Evolutionary conservation across 805 yeast genomes (phyloP), one percentile per base, ranked within the genome.

Genomic region (Wickerhamiella bombiphila): DNA sequence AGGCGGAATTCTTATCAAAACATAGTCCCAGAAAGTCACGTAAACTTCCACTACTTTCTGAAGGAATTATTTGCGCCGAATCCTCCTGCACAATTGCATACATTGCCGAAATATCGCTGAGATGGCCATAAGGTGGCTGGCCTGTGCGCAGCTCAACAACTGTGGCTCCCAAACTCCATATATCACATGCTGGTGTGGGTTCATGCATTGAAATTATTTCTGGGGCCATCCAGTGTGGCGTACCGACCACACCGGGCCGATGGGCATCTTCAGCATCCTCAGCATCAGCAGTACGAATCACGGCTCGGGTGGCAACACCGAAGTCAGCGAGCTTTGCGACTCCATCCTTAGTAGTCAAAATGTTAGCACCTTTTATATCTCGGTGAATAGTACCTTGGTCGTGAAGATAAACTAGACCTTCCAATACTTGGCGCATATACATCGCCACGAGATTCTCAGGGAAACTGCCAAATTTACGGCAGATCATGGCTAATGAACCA

Each of bases 151-250:
- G 63, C 55, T 91, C 98, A 2, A 88, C 72, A 3, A 86, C 70
- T 0, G 97, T 88, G n/a, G 96, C 93, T 2, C 97, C 98, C 20
- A 91, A 58, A 5, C 94, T 80, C 97, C 68, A 63, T 5, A 63
- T 54, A 59, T 91, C 98, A 2, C 94, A 81, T 2, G 93, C 79
- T 0, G 88, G 73, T 7, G 93, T 76, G 1, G 88, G 79, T 17
- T 44, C 50, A 50, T 78, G 80, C 48, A 83, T 75, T 30, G 76
- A 65, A 3, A 91, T 80, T 2, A 93, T 75, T 53, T 91, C 98
- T 0, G 98, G 98, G 0, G 98, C 96, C 95, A 91, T 86, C 97
- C 97, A 91, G 54, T 88, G 80, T 0, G 96, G 93, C 0, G 97
- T 83, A 1, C 98, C 98, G 13, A 72, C 74, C 2, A 68, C 65